Evolutionary conservation across 1,139 yeast species (phyloP).

Genomic region (Pichia sp.): DNA sequence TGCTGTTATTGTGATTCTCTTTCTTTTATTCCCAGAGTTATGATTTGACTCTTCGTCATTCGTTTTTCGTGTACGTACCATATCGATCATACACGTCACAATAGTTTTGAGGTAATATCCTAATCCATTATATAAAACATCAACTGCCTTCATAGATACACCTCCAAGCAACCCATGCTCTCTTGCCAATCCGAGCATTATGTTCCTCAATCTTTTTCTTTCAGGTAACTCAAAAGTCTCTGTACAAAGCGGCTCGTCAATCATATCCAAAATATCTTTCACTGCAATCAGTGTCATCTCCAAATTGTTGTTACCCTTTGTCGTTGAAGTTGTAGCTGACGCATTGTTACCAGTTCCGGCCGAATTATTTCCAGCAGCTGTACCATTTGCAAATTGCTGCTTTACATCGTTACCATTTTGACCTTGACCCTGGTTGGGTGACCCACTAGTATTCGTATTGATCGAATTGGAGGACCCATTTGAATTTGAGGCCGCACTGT

Average conservation of each 20-base stretch:
- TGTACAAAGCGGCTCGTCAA: constrained; percentile 73
- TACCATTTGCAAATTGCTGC: background rate
- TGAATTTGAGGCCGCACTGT: background rate
- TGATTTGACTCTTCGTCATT: constrained; percentile 33
- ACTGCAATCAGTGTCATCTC: constrained; percentile 74
- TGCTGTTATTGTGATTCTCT: constrained; percentile 41
- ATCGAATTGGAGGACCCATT: background rate
- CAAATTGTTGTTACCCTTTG: constrained; percentile 5
- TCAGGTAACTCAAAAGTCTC: constrained; percentile 84
- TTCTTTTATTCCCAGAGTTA: constrained; percentile 10
- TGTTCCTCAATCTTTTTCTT: constrained; percentile 54
- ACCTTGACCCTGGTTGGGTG: background rate
- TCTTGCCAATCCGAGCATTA: constrained; percentile 78
- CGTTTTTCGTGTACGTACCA: constrained; percentile 41
- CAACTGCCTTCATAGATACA: constrained; percentile 64
- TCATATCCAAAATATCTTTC: constrained; percentile 87
- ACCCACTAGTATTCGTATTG: background rate
- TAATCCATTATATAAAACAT: constrained; percentile 68
- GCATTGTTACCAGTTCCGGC: constrained; percentile 13
- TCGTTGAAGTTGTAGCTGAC: constrained; percentile 13
- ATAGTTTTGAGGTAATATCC: constrained; percentile 72
- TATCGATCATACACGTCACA: constrained; percentile 68
- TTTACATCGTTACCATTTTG: background rate
- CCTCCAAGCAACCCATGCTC: constrained; percentile 90
- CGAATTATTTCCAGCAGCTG: background rate